Conservation (phyloP, 345 rosid species). For the Gossypium mustelinum region DNA sequence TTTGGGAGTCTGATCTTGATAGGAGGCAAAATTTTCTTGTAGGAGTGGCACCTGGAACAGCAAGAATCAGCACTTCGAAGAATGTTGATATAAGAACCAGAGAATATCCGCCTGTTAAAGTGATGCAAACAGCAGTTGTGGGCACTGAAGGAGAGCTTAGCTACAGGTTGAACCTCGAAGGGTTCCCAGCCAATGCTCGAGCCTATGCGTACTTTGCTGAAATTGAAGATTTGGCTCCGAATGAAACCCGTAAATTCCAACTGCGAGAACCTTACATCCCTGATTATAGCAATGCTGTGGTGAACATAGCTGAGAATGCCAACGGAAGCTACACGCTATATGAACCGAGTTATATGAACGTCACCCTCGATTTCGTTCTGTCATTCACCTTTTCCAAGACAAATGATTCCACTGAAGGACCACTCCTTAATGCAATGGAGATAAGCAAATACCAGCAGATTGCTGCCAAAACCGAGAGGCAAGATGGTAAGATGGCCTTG, state of each 20-base stretch:
- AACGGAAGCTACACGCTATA: conserved; percentile 86
- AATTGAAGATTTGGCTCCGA: conserved; percentile 64
- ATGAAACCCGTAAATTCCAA: conserved; percentile 77
- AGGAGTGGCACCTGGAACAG: conserved; percentile 78
- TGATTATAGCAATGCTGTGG: conserved; percentile 91
- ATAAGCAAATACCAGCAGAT: conserved; percentile 75
- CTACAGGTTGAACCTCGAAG: conserved; percentile 84
- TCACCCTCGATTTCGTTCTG: conserved; percentile 63
- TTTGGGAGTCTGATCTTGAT: conserved; percentile 88
- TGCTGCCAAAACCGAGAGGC: conserved; percentile 51
- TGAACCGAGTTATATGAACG: conserved; percentile 98
- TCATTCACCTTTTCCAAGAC: conserved; percentile 72
- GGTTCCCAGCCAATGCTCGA: conserved; percentile 91
- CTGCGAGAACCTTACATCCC: conserved; percentile 54
- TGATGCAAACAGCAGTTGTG: conserved; percentile 96
- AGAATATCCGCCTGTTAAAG: conserved; percentile 96
- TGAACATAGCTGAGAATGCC: conserved; percentile 91
- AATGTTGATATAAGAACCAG: conserved; percentile 50
- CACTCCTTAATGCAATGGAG: conserved; percentile 86
- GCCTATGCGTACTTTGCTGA: conserved; percentile 89
- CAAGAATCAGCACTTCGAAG: conserved; percentile 64
- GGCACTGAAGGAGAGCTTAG: conserved; percentile 70
- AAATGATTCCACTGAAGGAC: conserved; percentile 77
- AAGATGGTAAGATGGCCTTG: conserved; percentile 54
- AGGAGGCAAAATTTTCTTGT: conserved; percentile 85